Base-by-base conservation (phyloP, 176 grass and related monocot species). In the Ampelocalamus luodianensis region DNA sequence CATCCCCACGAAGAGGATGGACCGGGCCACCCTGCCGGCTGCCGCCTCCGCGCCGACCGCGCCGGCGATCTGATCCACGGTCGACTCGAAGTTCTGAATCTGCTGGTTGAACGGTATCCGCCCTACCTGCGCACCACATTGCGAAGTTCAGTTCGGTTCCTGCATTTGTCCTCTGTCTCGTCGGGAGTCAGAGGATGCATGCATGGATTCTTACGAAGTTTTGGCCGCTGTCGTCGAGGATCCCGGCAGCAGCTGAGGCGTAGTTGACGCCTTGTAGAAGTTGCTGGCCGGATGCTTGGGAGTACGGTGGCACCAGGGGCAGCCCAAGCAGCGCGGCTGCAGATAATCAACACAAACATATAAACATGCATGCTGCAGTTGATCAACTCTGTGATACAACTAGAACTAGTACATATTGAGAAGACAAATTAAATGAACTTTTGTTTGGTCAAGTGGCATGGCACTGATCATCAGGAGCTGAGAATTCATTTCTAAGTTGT, bases 171-270 rank as follows among this genome's bases (percentile, higher is more conserved):
- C 18, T 16, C 6, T 18, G 53, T 49, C 43, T 44, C 34, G 13
- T 8, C 51, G 60, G 15, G 20, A 58, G 5, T 4, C 20, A 60
- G 11, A 46, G 9, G 20, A 72, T 20, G 5, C 4, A 20, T 39
- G 27, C 54, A 77, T 9, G 20, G 48, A 0, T 56, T 23, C 86
- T 79, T 85, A 94, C 93, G 36, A 90, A 94, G 65, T 88, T 86
- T 34, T 58, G 44, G 20, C 90, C 90, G 10, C 72, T 95, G 8
- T 82, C 86, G 71, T 90, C 79, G 46, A 95, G 86, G 81, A 95
- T 90, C 3, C 88, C 93, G 49, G 93, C 88, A 46, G 90, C 90
- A 43, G 93, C 93, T 3, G 93, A 92, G 40, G 90, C 92, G 34
- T 90, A 92, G 85, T 94, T 87, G 34, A 85, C 74, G 66, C 92